Evolutionary conservation across 2,329 filamentous ascomycete species (phyloP), one percentile per base, ranked within the genome.

Genomic region (Cercospora beticola): DNA sequence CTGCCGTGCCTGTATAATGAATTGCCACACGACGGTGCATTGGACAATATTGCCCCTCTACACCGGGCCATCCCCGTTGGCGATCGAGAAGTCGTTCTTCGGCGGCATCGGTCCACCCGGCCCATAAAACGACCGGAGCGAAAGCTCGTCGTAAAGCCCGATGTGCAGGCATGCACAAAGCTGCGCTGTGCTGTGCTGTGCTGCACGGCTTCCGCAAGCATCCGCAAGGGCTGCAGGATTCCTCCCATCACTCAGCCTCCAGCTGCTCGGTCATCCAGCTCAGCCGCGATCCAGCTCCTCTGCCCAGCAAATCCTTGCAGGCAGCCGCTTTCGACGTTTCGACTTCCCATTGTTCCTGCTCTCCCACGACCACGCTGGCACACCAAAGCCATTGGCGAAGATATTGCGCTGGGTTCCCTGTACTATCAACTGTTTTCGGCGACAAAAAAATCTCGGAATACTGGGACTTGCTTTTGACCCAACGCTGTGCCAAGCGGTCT

Each of bases 141-240:
- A 40, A 3, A n/a, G 36, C 5, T 7, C 52, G 18, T 18, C 7
- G n/a, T 26, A 31, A 56, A 33, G 52, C 46, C 62, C 52, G 62
- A 64, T 40, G 62, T 54, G 62, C 43, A 64, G 62, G 61, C 23
- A 63, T 33, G 54, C 54, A 58, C 54, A 58, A 49, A 40, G 62
- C 61, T 54, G 40, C 36, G 18, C 26, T 23, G 31, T 21, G 59
- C 18, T 62, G 36, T 40, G 36, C 36, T n/a, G 36, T 40, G 36
- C 46, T 49, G 46, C n/a, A 21, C 46, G 10, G 18, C 46, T 23
- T 52, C 60, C 40, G 26, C 43, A 52, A 12, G 40, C 40, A 63
- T 49, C 40, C 60, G 60, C 36, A n/a, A 40, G 36, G 36, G 36
- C 6, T n/a, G 36, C 62, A 43, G 43, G 43, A 64, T 46, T 56